Evolutionary conservation across 768 basidiomycete species (phyloP).

Genomic region (Boletus edulis): DNA sequence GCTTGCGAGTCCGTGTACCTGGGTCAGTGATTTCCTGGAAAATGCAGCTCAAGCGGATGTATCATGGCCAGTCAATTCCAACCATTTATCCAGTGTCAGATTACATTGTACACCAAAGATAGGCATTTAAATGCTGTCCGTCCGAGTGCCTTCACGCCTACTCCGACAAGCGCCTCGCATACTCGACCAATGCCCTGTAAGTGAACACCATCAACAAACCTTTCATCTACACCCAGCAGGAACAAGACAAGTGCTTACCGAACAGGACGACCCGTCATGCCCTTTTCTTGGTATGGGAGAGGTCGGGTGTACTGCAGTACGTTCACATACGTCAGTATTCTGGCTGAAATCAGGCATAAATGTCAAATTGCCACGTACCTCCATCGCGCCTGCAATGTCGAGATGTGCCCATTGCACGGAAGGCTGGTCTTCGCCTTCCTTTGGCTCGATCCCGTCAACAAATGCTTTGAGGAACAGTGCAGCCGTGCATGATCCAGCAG

Average conservation of each 20-base stretch:
- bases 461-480: conserved; percentile 86
- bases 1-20: no score
- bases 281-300: conserved; percentile 63
- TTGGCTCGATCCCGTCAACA: conserved; percentile 68
- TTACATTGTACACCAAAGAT: background rate
- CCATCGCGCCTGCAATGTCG: conserved; percentile 81
- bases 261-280: conserved; percentile 80
- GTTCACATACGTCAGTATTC: background rate
- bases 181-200: conserved; percentile 33
- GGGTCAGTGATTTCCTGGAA: no score
- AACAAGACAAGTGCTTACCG: conserved; percentile 45
- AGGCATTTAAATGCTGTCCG: background rate
- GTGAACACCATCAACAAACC: background rate
- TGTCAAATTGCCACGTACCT: conserved; percentile 39
- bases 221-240: background rate
- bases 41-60: no score
- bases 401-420: conserved; percentile 81
- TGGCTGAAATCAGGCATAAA: background rate
- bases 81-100: no score
- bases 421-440: conserved; percentile 50
- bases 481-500: conserved; percentile 75
- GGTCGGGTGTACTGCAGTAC: conserved; percentile 45
- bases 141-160: conserved; percentile 8
- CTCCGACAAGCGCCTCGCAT: conserved; percentile 26
- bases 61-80: no score